Conservation (phyloP, 2,329 filamentous ascomycete genomes). For the Calonectria fujianensis region DNA sequence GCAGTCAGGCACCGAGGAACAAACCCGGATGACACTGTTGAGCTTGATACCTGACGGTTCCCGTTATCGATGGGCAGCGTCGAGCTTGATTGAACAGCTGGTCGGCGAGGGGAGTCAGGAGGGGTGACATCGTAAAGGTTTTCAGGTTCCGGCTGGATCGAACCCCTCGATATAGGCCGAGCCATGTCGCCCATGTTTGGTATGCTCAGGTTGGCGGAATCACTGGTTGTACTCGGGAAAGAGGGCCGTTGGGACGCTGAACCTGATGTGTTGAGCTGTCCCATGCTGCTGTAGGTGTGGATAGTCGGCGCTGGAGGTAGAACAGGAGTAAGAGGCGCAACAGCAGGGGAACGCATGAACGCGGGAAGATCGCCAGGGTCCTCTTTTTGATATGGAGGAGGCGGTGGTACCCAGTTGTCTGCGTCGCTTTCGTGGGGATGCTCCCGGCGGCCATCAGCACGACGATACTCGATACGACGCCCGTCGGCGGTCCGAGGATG, state of each 20-base stretch:
- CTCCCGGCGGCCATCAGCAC: conserved; percentile 81
- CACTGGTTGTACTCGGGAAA: conserved; percentile 61
- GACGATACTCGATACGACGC: conserved; percentile 76
- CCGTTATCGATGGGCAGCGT: conserved; percentile 31
- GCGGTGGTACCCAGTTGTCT: conserved; percentile 91
- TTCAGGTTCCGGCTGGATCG: conserved; percentile 56
- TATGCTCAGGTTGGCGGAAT: conserved; percentile 57
- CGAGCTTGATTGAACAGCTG: conserved; percentile 29
- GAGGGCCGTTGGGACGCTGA: conserved; percentile 39
- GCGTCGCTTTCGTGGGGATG: conserved; percentile 91
- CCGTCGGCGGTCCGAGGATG: conserved; percentile 75
- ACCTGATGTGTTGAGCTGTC: not conserved
- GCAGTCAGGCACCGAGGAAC: conserved; percentile 41
- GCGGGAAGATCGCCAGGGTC: conserved; percentile 74
- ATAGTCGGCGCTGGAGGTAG: conserved; percentile 33
- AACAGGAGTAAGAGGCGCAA: conserved; percentile 59
- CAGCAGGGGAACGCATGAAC: conserved; percentile 71
- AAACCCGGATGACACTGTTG: conserved; percentile 43
- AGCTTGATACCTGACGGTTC: conserved; percentile 42
- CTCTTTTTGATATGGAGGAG: conserved; percentile 85
- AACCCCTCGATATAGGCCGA: conserved; percentile 59
- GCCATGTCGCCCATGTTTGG: conserved; percentile 51
- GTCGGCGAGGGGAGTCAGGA: conserved; percentile 62
- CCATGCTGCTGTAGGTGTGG: conserved; percentile 13
- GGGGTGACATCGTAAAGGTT: conserved; percentile 70